Base-by-base conservation (phyloP, 169 alveolate genomes). In the Theileria equi region DNA sequence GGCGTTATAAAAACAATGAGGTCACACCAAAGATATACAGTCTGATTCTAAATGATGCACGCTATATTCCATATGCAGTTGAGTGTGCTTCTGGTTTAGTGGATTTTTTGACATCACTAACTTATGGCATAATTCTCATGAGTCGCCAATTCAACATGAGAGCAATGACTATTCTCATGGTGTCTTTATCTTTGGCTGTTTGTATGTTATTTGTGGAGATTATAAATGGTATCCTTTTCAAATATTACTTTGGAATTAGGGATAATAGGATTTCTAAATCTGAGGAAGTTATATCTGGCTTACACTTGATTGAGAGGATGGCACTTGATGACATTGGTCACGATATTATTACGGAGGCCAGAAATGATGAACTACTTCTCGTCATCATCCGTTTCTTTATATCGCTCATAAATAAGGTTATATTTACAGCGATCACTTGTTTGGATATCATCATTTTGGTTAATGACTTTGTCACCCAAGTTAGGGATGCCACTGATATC, bases 1-100 rank as follows among this genome's bases (percentile, higher is more conserved):
- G 65, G 26, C 34, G 84, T 4, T 41, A 57, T 29, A 69, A 74
- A n/a, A 74, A 65, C 47, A 63, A 36, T n/a, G 84, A 74, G 7
- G 19, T 74, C 16, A 17, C 67, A 16, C 66, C 84, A 1, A 43
- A 53, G 41, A 74, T 74, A 44, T 64, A 48, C 62, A 17, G 68
- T n/a, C 58, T 53, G 36, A 41, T 52, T 26, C 23, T 55, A 13
- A 34, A 63, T 34, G 84, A 74, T 45, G 38, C 74, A 5, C 65
- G 48, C 11, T 25, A 38, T 3, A 19, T 65, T n/a, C 41, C 69
- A 55, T 25, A 35, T 21, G 50, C 44, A n/a, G 45, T 63, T 26
- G 84, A 62, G 17, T 59, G 73, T 1, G 11, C 57, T 16, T 11
- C 55, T 26, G 38, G 35, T 38, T 34, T 49, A 2, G 58, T 64